Conservation (phyloP, 2,329 filamentous ascomycete species). For the Colletotrichum spaethianum region DNA sequence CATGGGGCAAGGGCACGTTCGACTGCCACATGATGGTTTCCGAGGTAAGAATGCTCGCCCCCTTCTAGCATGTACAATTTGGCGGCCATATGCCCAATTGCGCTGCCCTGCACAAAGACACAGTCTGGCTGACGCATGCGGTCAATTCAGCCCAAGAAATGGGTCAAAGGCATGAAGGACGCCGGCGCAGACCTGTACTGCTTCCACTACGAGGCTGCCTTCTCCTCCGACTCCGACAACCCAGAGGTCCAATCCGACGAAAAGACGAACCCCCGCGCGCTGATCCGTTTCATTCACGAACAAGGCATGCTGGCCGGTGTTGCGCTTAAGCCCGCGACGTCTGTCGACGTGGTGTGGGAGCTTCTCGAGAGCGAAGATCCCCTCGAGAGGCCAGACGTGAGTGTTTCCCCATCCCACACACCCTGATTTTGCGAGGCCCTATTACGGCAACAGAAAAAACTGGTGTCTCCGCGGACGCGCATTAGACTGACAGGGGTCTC, state of each 20-base stretch:
- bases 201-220: slow-evolving; percentile 98
- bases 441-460: background rate
- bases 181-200: slow-evolving; percentile 99
- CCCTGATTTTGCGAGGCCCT: background rate
- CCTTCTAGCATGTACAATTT: background rate
- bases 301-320: slow-evolving; percentile 92
- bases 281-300: slow-evolving; percentile 93
- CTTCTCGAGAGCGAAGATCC: slow-evolving; percentile 81
- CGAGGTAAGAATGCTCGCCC: slow-evolving; percentile 73
- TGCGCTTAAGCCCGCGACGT: slow-evolving; percentile 93
- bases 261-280: slow-evolving; percentile 85
- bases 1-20: slow-evolving; percentile 89
- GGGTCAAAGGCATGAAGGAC: slow-evolving; percentile 94
- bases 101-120: background rate
- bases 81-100: background rate
- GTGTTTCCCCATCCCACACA: slow-evolving; percentile 52
- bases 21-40: slow-evolving; percentile 99
- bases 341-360: slow-evolving; percentile 92
- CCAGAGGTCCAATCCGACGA: slow-evolving; percentile 78
- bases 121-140: slow-evolving; percentile 6
- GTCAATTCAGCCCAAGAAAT: slow-evolving; percentile 87
- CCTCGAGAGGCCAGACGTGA: slow-evolving; percentile 89
- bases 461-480: slow-evolving; percentile 10
- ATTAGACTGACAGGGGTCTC: slow-evolving; percentile 12
- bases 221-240: slow-evolving; percentile 87